Conservation (phyloP, 1,284 basidiomycete genomes). For the Trichosporon faecale region DNA sequence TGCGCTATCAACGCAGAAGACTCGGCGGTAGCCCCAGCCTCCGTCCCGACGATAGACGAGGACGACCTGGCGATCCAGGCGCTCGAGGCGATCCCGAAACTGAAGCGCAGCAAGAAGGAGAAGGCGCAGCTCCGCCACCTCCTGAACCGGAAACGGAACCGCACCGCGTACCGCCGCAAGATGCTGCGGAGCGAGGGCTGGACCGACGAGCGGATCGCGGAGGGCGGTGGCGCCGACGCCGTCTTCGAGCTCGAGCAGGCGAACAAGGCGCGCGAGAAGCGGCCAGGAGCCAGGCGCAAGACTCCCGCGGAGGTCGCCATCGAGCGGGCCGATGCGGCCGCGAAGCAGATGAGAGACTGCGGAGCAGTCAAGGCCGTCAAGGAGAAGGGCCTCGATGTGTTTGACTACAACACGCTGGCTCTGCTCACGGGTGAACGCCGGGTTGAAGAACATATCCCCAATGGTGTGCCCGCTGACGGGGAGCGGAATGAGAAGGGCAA, state of each 20-base stretch:
- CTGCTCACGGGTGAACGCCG: neutral
- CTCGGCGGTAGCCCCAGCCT: no score
- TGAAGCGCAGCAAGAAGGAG: conserved; percentile 27
- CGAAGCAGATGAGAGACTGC: neutral
- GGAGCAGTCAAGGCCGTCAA: neutral
- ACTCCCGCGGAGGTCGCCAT: neutral
- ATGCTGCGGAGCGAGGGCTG: conserved; percentile 30
- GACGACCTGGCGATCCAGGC: conserved; percentile 28
- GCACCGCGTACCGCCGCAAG: conserved; percentile 30
- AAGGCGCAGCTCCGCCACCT: conserved; percentile 22
- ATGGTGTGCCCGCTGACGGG: neutral
- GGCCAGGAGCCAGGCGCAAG: neutral
- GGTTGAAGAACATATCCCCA: neutral
- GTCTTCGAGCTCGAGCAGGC: conserved; percentile 18
- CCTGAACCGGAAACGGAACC: conserved; percentile 24
- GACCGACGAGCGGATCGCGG: conserved; percentile 29
- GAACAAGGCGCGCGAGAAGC: neutral
- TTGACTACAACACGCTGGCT: conserved; percentile 22
- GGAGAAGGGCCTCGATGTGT: conserved; percentile 26
- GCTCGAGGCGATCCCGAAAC: conserved; percentile 27
- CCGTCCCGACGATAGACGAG: neutral
- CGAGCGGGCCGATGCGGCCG: neutral
- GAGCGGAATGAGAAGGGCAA: no score
- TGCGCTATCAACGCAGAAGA: neutral
- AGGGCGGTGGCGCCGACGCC: conserved; percentile 34